Base-by-base conservation (phyloP, 2,329 filamentous ascomycete genomes). In the Pestalotiopsis fici region DNA sequence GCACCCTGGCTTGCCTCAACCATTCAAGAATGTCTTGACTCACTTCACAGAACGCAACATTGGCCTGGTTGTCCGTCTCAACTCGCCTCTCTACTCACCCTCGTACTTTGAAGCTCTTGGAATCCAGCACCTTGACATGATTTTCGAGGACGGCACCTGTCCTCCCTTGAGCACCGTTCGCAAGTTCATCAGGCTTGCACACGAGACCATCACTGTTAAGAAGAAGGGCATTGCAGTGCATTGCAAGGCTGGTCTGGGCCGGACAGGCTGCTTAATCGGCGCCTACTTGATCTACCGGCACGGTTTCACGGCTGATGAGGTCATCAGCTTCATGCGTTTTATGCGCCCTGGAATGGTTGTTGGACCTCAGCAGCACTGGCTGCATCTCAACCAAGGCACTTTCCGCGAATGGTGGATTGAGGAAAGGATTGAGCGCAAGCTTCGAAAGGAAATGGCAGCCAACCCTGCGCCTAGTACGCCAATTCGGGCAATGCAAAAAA, bases 321-420 rank as follows among this genome's bases (percentile, higher is more conserved):
- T 97, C 75, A 98, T 98, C 78, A 93, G 95, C 3, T 99, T 95
- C 80, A 98, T 99, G 95, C 91, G 95, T 69, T 99, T 99, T 83
- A 98, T 98, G 95, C 89, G 95, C 67, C 96, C 96, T 0, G 96
- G 96, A 65, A 99, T 99, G 96, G 96, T 99, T 6, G 96, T 99
- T 65, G 96, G 96, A 0, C 96, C 96, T 50, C 96, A 99, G 78
- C 96, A 99, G 82, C 96, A 99, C 82, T 99, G 96, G 96, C 88
- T 99, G 65, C 96, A 99, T 78, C 88, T 99, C 70, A 98, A 99
- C 83, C 96, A 99, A 81, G 93, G 93, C 43, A 91, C 93, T 43
- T 99, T 99, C 89, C 90, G 96, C n/a, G 94, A 98, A 81, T 99
- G 96, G 96, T 98, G 95, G 93, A 88, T 96, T 75, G 94, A 94